phyloP scores from a whole-genome alignment of 192 early-diverging fungal species.

The Allomyces macrogynus region DNA sequence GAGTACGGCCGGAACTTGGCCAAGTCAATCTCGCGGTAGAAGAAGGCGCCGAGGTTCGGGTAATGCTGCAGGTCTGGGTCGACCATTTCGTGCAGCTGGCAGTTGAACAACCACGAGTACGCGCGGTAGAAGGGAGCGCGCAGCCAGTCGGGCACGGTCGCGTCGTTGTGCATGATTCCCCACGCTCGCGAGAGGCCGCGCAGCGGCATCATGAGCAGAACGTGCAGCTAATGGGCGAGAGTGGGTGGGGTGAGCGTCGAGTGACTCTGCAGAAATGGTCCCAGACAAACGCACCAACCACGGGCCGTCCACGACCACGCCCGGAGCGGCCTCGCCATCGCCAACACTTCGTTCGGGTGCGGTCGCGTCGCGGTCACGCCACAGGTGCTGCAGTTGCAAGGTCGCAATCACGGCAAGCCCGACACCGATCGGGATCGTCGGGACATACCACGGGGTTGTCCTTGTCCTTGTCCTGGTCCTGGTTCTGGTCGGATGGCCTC shows the following conservation, averaged over 20 bases:
- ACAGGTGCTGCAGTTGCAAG: slow-evolving; percentile 39
- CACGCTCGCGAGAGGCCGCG: slow-evolving; percentile 75
- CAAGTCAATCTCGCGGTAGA: slow-evolving; percentile 49
- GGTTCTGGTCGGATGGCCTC: too few relatives aligned
- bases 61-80: slow-evolving; percentile 58
- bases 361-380: slow-evolving; percentile 2
- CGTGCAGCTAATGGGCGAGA: slow-evolving; percentile 27
- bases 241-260: not conserved
- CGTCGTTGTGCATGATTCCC: slow-evolving; percentile 63
- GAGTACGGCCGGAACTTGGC: not conserved
- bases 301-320: slow-evolving; percentile 49
- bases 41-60: slow-evolving; percentile 73
- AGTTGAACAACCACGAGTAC: slow-evolving; percentile 73
- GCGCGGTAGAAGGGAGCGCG: slow-evolving; percentile 50
- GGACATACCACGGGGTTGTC: too few relatives aligned
- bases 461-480: too few relatives aligned
- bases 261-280: too few relatives aligned
- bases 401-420: slow-evolving; percentile 52
- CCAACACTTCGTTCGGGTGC: slow-evolving; percentile 9
- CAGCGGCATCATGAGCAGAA: slow-evolving; percentile 70
- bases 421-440: slow-evolving; percentile 38
- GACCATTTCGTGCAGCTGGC: slow-evolving; percentile 85
- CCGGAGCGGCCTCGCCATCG: slow-evolving; percentile 9
- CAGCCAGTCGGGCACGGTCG: slow-evolving; percentile 58
- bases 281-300: slow-evolving; percentile 67